A percentile compares a stretch with the other conserved stretches of the same genome.
phyloP scores from a whole-genome alignment of 495 filamentous ascomycete genomes.

The Annulohypoxylon maeteangense region DNA sequence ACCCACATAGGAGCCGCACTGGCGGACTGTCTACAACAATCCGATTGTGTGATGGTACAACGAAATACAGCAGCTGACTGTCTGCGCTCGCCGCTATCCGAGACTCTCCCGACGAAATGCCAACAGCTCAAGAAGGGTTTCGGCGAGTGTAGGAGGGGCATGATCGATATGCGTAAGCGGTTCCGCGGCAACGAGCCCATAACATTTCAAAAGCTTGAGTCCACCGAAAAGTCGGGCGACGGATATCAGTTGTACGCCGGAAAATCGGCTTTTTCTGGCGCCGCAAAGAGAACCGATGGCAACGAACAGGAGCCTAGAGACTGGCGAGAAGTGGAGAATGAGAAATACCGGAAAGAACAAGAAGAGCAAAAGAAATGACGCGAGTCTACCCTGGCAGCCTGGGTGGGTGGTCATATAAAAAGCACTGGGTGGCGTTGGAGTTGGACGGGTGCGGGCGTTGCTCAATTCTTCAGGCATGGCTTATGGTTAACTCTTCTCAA shows the following conservation, averaged over 20 bases:
- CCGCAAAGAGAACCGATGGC: constrained; percentile 60
- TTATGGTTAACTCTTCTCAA: constrained; percentile 24
- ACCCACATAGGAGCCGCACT: constrained; percentile 78
- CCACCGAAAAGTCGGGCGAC: constrained; percentile 63
- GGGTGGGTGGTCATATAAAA: constrained; percentile 8
- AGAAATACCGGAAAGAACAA: constrained; percentile 58
- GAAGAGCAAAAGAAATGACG: constrained; percentile 37
- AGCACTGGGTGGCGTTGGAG: constrained; percentile 41
- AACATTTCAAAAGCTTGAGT: constrained; percentile 68
- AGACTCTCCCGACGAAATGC: constrained; percentile 84
- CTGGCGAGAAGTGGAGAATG: constrained; percentile 67
- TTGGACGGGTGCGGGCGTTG: constrained; percentile 23
- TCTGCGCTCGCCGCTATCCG: constrained; percentile 78
- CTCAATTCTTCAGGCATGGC: not conserved
- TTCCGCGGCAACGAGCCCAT: constrained; percentile 96
- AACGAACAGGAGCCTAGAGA: constrained; percentile 62
- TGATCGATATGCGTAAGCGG: constrained; percentile 98
- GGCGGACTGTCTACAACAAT: constrained; percentile 92
- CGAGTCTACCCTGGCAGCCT: not conserved
- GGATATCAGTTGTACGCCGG: constrained; percentile 83
- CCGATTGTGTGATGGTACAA: constrained; percentile 92
- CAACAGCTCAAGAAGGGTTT: constrained; percentile 94
- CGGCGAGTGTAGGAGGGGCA: constrained; percentile 92
- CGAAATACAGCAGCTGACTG: constrained; percentile 89
- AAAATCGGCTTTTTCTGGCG: constrained; percentile 71